phyloP scores from a whole-genome alignment of 139 green algal species.

The Bryopsis sp. region DNA sequence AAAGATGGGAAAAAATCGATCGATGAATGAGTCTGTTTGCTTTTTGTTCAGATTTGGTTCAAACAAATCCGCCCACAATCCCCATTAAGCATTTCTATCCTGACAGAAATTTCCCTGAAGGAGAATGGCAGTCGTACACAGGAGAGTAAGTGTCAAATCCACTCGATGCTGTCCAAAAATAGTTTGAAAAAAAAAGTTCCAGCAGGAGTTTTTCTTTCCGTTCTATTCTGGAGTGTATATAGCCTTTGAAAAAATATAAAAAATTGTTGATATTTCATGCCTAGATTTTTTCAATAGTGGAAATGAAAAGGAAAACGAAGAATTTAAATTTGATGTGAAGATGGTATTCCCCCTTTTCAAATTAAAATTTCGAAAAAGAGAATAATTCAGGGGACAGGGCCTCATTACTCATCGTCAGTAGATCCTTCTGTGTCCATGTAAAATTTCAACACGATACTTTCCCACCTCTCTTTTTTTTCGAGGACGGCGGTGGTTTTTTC shows the following conservation, averaged over 20 bases:
- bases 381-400: too few species aligned
- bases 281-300: too few species aligned
- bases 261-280: background rate
- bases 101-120: conserved; percentile 59
- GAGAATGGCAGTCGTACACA: conserved; percentile 75
- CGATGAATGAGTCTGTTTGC: background rate
- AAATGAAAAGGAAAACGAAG: too few species aligned
- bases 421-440: too few species aligned
- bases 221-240: too few species aligned
- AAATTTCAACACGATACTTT: too few species aligned
- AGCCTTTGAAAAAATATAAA: background rate
- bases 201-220: too few species aligned
- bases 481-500: conserved; percentile 31
- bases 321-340: too few species aligned
- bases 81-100: conserved; percentile 82
- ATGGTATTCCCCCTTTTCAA: too few species aligned
- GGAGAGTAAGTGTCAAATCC: conserved; percentile 42
- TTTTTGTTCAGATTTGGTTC: conserved; percentile 27
- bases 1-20: background rate
- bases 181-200: background rate
- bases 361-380: too few species aligned
- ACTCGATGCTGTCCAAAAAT: background rate
- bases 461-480: too few species aligned
- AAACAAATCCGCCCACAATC: conserved; percentile 84
- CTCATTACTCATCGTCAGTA: too few species aligned